These are phyloP conservation scores for Lolium rigidum DNA, from an alignment of 176 grass and related monocot genomes.

Conservation along the genomic window DNA sequence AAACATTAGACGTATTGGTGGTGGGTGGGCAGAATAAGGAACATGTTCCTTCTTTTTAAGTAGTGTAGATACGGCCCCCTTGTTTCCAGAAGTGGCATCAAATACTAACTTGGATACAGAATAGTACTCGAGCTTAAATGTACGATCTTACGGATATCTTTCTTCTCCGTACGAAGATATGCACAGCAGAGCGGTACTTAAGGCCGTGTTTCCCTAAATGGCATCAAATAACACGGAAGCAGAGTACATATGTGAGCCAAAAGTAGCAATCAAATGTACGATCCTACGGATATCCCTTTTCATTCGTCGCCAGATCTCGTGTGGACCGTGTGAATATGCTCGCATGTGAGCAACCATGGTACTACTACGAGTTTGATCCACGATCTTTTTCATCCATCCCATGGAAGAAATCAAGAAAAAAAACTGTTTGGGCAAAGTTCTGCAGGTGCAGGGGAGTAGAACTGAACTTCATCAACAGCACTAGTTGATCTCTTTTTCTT, in stretches of 20 bases:
- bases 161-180: not conserved
- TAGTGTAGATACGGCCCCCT: too few relatives aligned
- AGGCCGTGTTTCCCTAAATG: not conserved
- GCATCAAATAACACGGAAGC: not conserved
- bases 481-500: too few relatives aligned
- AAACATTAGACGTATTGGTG: too few relatives aligned
- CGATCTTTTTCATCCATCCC: not conserved
- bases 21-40: too few relatives aligned
- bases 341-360: not conserved
- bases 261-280: not conserved
- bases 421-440: not conserved
- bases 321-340: not conserved
- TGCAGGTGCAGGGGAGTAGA: not conserved
- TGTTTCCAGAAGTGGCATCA: not conserved
- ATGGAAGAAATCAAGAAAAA: not conserved
- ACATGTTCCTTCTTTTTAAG: too few relatives aligned
- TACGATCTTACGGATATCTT: not conserved
- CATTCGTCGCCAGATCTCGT: not conserved
- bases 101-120: not conserved
- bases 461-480: not conserved
- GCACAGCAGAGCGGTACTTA: not conserved
- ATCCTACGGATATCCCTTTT: not conserved
- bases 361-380: not conserved
- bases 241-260: not conserved
- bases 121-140: not conserved